Conservation (phyloP, 2,329 filamentous ascomycete species). For the Alternaria tenuissima region DNA sequence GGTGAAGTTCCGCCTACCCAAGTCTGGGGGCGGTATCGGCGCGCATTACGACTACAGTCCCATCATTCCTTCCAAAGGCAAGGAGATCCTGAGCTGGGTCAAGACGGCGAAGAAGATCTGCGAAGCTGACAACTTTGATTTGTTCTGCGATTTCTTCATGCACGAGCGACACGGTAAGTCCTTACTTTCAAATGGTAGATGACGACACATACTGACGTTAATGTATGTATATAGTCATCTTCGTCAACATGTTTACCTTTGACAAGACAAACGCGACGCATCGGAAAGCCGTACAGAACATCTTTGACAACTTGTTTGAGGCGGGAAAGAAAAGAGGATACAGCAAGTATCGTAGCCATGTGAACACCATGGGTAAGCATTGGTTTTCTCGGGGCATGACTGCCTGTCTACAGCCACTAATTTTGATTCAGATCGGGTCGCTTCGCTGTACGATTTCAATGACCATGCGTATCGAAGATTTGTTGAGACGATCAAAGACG, state of each 20-base stretch:
- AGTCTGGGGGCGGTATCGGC: conserved; percentile 37
- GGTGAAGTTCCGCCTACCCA: conserved; percentile 44
- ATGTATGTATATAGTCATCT: conserved; percentile 42
- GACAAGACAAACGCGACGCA: conserved; percentile 56
- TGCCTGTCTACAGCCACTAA: not conserved
- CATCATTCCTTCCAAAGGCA: conserved; percentile 47
- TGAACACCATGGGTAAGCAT: conserved; percentile 42
- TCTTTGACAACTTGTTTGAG: conserved; percentile 40
- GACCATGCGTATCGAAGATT: conserved; percentile 42
- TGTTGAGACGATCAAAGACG: conserved; percentile 45
- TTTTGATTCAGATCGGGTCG: conserved; percentile 35
- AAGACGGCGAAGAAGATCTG: conserved; percentile 53
- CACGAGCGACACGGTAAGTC: conserved; percentile 51
- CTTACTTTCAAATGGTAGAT: not conserved
- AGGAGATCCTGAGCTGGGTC: conserved; percentile 55
- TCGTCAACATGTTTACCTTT: conserved; percentile 60
- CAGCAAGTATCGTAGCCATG: conserved; percentile 43
- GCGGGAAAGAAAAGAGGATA: conserved; percentile 41
- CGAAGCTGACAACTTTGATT: conserved; percentile 54
- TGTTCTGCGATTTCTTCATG: conserved; percentile 61
- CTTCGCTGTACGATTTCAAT: conserved; percentile 44
- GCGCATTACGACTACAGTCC: conserved; percentile 46
- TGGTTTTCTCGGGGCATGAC: not conserved
- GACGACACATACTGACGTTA: not conserved
- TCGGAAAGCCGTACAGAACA: conserved; percentile 44